Base-by-base conservation (phyloP, 805 yeast genomes). In the Clavispora fructus region DNA sequence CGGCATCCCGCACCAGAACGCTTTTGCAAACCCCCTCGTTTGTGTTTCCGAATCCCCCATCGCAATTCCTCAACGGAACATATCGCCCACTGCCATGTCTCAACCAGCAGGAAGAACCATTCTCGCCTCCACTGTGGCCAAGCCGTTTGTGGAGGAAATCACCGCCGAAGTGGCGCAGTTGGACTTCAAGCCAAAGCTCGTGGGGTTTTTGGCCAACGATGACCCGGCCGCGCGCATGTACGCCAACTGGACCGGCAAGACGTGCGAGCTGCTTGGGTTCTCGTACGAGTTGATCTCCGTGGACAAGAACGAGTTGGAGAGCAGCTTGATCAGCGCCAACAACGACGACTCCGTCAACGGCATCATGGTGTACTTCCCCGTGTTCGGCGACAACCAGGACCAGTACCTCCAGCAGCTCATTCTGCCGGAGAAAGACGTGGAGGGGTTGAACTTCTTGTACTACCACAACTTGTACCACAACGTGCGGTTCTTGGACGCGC, bases 181-280 rank as follows among this genome's bases (percentile, higher is more conserved):
- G 30, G 67, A 60, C 11, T 69, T 78, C 51, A 71, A 75, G 29
- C 98, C 98, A 7, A 78, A 77, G 54, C 71, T 94, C 35, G 97
- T 92, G 30, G 99, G 99, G 0, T 81, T 94, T 50, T 72, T 94
- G 37, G 97, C 97, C 13, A 94, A 94, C 64, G 73, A 76, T 13
- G 99, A 94, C 58, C 98, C 97, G 2, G 97, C 98, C 11, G 98
- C 97, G 6, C 78, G 78, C 59, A 86, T 86, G 86, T 94, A 94
- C 64, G 98, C 99, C 41, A 83, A 82, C 42, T 94, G 97, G 97
- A 92, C 99, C 0, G 87, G 85, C 27, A 91, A 89, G 62, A 92
- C 98, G 0, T 81, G 94, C 55, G 85, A 81, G 59, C 82, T 87
- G 17, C 68, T 90, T 47, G 99, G 99, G 0, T 90, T 94, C 68